A percentile compares a stretch with the other conserved stretches of the same genome.
These are phyloP conservation scores for Lichtheimia corymbifera DNA, from an alignment of 371 early-diverging fungal species.

Conservation along the genomic window DNA sequence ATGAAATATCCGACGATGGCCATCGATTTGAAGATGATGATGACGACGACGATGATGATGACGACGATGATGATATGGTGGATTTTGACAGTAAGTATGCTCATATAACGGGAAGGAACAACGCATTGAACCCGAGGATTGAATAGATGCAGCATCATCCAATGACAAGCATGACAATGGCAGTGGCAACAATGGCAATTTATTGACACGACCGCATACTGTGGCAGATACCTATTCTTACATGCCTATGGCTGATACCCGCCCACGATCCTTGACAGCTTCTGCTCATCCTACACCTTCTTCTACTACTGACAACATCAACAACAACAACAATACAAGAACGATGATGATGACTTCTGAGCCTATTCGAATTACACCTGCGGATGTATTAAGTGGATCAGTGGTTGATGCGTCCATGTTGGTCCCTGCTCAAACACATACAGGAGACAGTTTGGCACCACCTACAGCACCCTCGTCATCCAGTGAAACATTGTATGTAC, in stretches of 20 bases:
- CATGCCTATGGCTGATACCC: constrained; percentile 15
- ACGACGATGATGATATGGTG: constrained; percentile 40
- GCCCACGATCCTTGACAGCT: constrained; percentile 13
- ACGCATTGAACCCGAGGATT: too few relatives aligned
- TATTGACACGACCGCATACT: constrained; percentile 5
- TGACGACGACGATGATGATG: constrained; percentile 29
- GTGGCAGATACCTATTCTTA: constrained; percentile 11
- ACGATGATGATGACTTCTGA: too few relatives aligned
- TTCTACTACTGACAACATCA: background rate
- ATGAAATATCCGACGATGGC: constrained; percentile 20
- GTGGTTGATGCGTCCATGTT: constrained; percentile 23
- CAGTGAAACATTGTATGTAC: constrained; percentile 30
- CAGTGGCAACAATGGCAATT: too few relatives aligned
- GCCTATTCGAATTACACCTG: constrained; percentile 2
- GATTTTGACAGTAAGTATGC: constrained; percentile 18
- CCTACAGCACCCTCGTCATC: constrained; percentile 19
- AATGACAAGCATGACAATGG: too few relatives aligned
- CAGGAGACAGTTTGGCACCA: constrained; percentile 31
- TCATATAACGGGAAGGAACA: too few relatives aligned
- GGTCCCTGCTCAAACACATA: constrained; percentile 37
- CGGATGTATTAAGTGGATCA: constrained; percentile 19
- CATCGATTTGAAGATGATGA: constrained; percentile 9
- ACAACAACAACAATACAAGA: background rate
- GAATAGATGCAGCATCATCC: too few relatives aligned
- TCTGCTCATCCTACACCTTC: constrained; percentile 4